Conservation (phyloP, 441 rosid species). For the Pelargonium australe region DNA sequence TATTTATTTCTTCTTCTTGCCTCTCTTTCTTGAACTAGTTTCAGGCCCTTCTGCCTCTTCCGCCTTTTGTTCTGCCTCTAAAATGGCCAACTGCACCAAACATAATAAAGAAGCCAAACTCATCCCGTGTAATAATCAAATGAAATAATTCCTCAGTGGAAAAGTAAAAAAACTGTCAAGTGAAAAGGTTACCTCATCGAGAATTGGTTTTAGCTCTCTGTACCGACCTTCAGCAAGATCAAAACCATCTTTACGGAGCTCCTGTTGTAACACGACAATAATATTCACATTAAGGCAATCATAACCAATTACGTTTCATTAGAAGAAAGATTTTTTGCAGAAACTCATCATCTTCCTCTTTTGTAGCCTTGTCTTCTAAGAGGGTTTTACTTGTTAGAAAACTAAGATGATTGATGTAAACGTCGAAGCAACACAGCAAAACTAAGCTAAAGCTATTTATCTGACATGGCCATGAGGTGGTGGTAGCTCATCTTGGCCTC, state of each 20-base stretch:
- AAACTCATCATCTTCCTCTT: neutral
- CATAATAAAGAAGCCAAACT: constrained; percentile 3
- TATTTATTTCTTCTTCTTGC: constrained; percentile 52
- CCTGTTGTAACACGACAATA: constrained; percentile 39
- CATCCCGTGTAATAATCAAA: neutral
- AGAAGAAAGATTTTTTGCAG: neutral
- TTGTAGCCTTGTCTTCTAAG: too few relatives aligned
- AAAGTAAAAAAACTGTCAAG: neutral
- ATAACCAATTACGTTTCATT: neutral
- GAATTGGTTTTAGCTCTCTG: constrained; percentile 84
- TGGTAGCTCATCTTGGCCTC: constrained; percentile 1
- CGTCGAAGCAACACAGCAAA: neutral
- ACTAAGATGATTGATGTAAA: neutral
- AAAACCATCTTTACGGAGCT: constrained; percentile 92
- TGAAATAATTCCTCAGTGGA: neutral
- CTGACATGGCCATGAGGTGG: neutral
- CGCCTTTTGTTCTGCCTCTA: constrained; percentile 94
- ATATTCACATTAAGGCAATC: neutral
- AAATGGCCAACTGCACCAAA: constrained; percentile 53
- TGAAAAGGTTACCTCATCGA: constrained; percentile 62
- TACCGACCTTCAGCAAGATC: constrained; percentile 88
- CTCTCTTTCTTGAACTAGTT: constrained; percentile 63
- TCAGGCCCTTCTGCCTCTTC: constrained; percentile 84
- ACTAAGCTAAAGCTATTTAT: neutral
- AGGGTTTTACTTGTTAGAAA: neutral